Evolutionary conservation across 768 basidiomycete species (phyloP).

Genomic region (Termitomyces sp.): DNA sequence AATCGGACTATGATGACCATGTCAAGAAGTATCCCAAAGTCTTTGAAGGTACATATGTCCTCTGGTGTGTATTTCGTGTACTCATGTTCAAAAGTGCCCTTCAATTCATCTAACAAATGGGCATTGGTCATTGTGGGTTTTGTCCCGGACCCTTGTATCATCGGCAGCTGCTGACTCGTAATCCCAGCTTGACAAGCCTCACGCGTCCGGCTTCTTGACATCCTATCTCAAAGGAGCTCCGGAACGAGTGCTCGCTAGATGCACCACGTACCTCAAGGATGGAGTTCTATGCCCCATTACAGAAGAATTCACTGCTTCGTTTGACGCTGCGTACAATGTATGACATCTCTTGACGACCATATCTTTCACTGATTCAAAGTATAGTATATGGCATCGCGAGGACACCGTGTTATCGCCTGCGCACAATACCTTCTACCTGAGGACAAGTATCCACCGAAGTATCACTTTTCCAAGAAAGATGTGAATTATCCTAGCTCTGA

Average conservation of each 20-base stretch:
- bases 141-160: neutral
- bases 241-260: slow-evolving; percentile 62
- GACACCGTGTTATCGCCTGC: slow-evolving; percentile 71
- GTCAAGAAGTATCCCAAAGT: slow-evolving; percentile 47
- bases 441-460: slow-evolving; percentile 38
- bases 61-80: neutral
- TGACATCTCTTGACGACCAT: slow-evolving; percentile 8
- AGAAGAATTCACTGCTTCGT: slow-evolving; percentile 46
- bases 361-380: neutral
- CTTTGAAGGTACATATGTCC: slow-evolving; percentile 43
- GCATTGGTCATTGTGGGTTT: slow-evolving; percentile 56
- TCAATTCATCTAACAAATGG: slow-evolving; percentile 74
- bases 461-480: slow-evolving; percentile 51
- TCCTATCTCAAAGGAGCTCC: slow-evolving; percentile 67
- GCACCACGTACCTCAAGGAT: slow-evolving; percentile 53
- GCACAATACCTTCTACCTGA: slow-evolving; percentile 53
- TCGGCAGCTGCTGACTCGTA: neutral
- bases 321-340: slow-evolving; percentile 61
- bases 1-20: slow-evolving; percentile 47
- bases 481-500: slow-evolving; percentile 45
- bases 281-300: slow-evolving; percentile 43
- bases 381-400: slow-evolving; percentile 74
- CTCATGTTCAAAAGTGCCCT: slow-evolving; percentile 39
- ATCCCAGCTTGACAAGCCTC: slow-evolving; percentile 48
- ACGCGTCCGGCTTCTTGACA: slow-evolving; percentile 41